Evolutionary conservation across 2,329 filamentous ascomycete genomes (phyloP), one percentile per base, ranked within the genome.

Genomic region (Hypoxylon sp.): DNA sequence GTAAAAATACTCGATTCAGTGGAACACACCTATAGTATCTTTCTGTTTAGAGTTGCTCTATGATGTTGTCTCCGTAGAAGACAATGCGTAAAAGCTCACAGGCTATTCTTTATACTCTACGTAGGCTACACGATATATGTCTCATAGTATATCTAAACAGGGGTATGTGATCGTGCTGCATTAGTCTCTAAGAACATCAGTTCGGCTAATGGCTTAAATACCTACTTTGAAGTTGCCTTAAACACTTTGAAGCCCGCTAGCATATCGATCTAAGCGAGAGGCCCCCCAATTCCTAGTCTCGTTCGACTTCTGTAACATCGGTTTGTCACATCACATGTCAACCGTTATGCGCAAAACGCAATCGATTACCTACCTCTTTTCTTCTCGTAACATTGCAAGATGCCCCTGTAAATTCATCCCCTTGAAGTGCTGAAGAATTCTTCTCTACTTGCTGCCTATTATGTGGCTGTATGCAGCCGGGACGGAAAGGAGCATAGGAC

Each of bases 311-410:
- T 44, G 24, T 33, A 55, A 51, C 37, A 22, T 35, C 14, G 29
- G 47, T 14, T 35, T 11, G 42, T 59, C 22, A 50, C 42, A 67
- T 47, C 29, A 54, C 50, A 67, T 47, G 54, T 46, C 53, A 13
- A 14, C 8, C 24, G 29, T 57, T 39, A 29, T 17, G 19, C 47
- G 14, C n/a, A 19, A 4, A 50, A 58, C 11, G 11, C 14, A 22
- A 19, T 5, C 14, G 14, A 33, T 17, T 29, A 19, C n/a, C n/a
- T 22, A n/a, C 26, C n/a, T 10, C n/a, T 31, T 29, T 48, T n/a
- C 19, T 14, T 47, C 19, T 46, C 37, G 26, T 37, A 42, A 35
- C 19, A 35, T 47, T 35, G 13, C 22, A 29, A 24, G 17, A 8
- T 44, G 6, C 17, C 29, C 35, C n/a, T 17, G 13, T 31, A 14